Evolutionary conservation across 148 eudicot genomes (phyloP), one percentile per base, ranked within the genome.

Genomic region (Silene conica): DNA sequence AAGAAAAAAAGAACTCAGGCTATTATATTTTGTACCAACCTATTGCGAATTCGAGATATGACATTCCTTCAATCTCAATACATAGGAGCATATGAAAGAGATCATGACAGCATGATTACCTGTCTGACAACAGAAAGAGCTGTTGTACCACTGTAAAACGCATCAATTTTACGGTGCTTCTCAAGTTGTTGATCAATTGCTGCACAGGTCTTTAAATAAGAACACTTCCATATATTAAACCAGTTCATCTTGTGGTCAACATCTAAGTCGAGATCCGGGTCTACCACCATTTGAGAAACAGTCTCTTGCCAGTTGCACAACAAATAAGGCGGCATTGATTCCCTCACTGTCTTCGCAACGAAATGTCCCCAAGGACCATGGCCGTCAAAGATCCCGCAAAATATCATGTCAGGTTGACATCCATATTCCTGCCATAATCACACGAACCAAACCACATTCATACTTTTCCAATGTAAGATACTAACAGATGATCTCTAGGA

Each of bases 301-400:
- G 83, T 59, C 74, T 91, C 89, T 76, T 91, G 97, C 98, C 97
- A 93, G 62, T 83, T 85, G 77, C 87, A 86, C 19, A 93, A 82
- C 85, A 93, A 84, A 15, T 88, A 82, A 6, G 87, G 78, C 0
- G 95, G 92, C 95, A 93, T 81, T 45, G 87, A 87, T 56, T 93
- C 95, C 82, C 98, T 84, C 34, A 93, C 97, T 23, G 63, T 81
- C 83, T 93, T 93, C 1, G 98, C 85, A 71, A 93, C 95, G 74
- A 76, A 93, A 86, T 91, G 95, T 23, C 98, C 98, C 98, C 98
- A 93, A 7, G 88, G 97, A 76, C 98, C 98, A 70, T 93, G 98
- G 43, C 98, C 98, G 63, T 93, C 98, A 58, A 93, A 93, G 21
- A 93, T 83, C 75, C 98, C 98, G 65, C 98, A 93, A 73, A 93